These are phyloP conservation scores for Mucor piriformis DNA, from an alignment of 371 early-diverging fungal species.

Conservation along the genomic window DNA sequence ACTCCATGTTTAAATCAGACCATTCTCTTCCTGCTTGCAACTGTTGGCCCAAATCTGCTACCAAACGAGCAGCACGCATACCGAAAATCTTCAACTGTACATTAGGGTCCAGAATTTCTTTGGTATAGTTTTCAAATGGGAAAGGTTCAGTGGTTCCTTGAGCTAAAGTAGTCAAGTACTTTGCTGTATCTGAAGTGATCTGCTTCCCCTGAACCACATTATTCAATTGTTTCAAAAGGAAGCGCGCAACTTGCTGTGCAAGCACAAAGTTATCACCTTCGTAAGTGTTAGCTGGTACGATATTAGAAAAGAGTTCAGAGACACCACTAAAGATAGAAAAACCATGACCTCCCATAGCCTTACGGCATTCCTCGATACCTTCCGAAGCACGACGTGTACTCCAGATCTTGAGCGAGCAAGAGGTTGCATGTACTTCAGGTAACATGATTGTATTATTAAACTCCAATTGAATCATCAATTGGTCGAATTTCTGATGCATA, in stretches of 20 bases:
- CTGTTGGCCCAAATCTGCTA: slow-evolving; percentile 47
- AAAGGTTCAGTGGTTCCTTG: slow-evolving; percentile 29
- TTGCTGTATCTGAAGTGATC: slow-evolving; percentile 28
- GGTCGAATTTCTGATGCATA: slow-evolving; percentile 54
- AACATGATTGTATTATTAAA: slow-evolving; percentile 49
- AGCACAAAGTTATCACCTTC: slow-evolving; percentile 78
- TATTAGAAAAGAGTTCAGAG: slow-evolving; percentile 63
- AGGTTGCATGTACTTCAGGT: slow-evolving; percentile 80
- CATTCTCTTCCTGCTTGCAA: slow-evolving; percentile 41
- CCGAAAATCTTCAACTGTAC: slow-evolving; percentile 62
- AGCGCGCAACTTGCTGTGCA: slow-evolving; percentile 70
- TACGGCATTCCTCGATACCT: slow-evolving; percentile 78
- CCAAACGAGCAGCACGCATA: slow-evolving; percentile 62
- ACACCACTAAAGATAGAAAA: slow-evolving; percentile 77
- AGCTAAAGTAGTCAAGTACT: slow-evolving; percentile 42
- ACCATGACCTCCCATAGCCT: slow-evolving; percentile 86
- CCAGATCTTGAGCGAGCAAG: slow-evolving; percentile 79
- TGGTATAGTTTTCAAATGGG: slow-evolving; percentile 16
- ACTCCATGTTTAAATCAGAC: slow-evolving; percentile 61
- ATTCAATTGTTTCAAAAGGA: slow-evolving; percentile 62
- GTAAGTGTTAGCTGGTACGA: slow-evolving; percentile 63
- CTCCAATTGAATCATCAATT: slow-evolving; percentile 57
- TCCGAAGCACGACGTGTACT: slow-evolving; percentile 68
- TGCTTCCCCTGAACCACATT: slow-evolving; percentile 23
- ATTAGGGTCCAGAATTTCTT: slow-evolving; percentile 41